A percentile compares a stretch with the other conserved stretches of the same genome.
phyloP scores from a whole-genome alignment of 23 red algal genomes.

The Cyanidiococcus yangmingshanensis region DNA sequence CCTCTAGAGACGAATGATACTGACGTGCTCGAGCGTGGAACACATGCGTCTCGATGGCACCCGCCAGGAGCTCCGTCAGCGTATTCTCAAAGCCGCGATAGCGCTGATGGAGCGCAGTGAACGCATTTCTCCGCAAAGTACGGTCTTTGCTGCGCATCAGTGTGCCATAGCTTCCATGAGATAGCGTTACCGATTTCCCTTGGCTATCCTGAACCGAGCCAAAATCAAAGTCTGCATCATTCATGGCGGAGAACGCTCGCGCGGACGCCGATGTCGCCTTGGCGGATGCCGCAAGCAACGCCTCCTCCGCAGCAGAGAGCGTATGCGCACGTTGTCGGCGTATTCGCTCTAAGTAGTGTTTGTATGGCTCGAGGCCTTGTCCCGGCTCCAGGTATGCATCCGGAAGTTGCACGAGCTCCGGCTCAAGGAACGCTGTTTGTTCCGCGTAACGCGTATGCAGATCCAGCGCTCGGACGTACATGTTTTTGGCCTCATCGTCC shows the following conservation, averaged over 20 bases:
- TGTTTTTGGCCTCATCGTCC: background rate
- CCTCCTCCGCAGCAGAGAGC: slow-evolving; percentile 2
- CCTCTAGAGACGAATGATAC: background rate
- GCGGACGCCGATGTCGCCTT: slow-evolving; percentile 1
- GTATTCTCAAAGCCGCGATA: slow-evolving; percentile 18
- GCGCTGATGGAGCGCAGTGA: background rate
- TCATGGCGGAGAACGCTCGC: slow-evolving; percentile 1
- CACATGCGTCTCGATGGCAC: slow-evolving; percentile 3
- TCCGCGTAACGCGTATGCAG: background rate
- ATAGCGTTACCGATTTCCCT: background rate
- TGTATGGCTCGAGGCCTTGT: background rate
- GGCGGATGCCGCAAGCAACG: background rate
- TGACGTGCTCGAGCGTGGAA: background rate
- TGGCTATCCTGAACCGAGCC: slow-evolving; percentile 1
- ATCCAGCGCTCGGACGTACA: slow-evolving; percentile 14
- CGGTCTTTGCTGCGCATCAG: slow-evolving; percentile 21
- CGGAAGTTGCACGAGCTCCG: slow-evolving; percentile 9
- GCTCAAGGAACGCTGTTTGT: background rate
- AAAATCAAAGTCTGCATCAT: slow-evolving; percentile 14
- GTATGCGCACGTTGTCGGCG: slow-evolving; percentile 10
- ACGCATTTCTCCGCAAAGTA: background rate
- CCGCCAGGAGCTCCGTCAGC: slow-evolving; percentile 10
- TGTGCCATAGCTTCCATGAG: slow-evolving; percentile 7
- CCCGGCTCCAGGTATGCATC: background rate
- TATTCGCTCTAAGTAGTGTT: slow-evolving; percentile 11